Percentiles rank a stretch among this genome's conserved stretches.
Conservation (phyloP, 495 filamentous ascomycete genomes). For the Hypomontagnella monticulosa region DNA sequence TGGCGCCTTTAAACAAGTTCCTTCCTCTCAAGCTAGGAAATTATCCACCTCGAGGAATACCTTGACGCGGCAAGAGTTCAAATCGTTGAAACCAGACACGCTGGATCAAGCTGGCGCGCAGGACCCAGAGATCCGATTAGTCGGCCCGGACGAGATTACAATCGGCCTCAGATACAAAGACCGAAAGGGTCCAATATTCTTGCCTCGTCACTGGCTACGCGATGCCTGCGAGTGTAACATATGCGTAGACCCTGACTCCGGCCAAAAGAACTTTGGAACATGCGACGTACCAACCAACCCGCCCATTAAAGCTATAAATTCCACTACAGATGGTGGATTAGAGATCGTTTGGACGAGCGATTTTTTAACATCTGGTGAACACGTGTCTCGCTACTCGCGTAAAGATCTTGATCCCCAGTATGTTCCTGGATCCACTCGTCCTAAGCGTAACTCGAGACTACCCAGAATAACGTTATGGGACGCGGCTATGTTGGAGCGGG, state of each 20-base stretch:
- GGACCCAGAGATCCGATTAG: no score
- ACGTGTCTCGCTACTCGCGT: conserved; percentile 29
- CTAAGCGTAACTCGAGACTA: not conserved
- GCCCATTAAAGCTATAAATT: conserved; percentile 43
- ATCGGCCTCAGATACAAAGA: no score
- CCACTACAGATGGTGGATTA: conserved; percentile 54
- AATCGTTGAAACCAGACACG: no score
- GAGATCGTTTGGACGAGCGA: conserved; percentile 65
- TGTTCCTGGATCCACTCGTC: not conserved
- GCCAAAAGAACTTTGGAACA: conserved; percentile 83
- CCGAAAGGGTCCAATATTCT: not conserved
- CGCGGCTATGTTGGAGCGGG: conserved; percentile 30
- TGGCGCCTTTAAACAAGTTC: not conserved
- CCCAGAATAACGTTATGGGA: conserved; percentile 50
- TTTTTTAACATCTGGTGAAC: conserved; percentile 28
- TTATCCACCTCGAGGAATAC: no score
- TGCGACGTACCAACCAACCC: conserved; percentile 72
- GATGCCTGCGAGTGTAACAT: conserved; percentile 76
- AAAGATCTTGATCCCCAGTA: not conserved
- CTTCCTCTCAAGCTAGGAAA: no score
- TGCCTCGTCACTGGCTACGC: conserved; percentile 66
- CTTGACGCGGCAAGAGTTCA: no score
- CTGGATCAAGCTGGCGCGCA: no score
- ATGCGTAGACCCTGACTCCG: conserved; percentile 81
- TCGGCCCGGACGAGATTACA: no score